A percentile compares a stretch with the other conserved stretches of the same genome.
These are phyloP conservation scores for Nadsonia starkeyi-henricii DNA, from an alignment of 1,139 yeast species.

Conservation along the genomic window DNA sequence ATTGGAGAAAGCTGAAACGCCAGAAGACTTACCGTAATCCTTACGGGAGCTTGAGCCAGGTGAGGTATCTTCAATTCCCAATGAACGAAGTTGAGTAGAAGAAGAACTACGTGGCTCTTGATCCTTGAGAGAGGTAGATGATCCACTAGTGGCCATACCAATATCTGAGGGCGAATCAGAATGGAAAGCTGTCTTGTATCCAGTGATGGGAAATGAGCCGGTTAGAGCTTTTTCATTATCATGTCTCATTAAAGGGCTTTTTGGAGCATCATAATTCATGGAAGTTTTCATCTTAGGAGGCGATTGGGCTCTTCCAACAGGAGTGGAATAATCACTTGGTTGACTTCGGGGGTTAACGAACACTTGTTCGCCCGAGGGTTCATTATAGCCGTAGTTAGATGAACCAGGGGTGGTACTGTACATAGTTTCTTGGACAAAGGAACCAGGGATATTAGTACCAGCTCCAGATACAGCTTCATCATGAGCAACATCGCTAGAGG, in stretches of 20 bases:
- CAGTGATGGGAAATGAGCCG: not conserved
- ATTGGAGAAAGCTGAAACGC: too few relatives aligned
- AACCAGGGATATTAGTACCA: not conserved
- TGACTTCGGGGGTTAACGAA: too few relatives aligned
- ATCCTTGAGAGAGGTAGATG: not conserved
- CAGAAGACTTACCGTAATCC: too few relatives aligned
- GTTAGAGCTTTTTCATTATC: not conserved
- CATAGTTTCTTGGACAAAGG: not conserved
- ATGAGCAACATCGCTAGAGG: not conserved
- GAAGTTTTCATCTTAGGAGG: not conserved
- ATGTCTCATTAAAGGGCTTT: not conserved
- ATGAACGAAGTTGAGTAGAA: not conserved
- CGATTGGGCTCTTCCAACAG: too few relatives aligned
- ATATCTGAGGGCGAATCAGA: not conserved
- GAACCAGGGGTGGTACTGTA: not conserved
- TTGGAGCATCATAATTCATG: not conserved
- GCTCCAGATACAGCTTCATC: not conserved
- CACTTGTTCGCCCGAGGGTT: too few relatives aligned
- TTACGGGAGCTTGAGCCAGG: too few relatives aligned
- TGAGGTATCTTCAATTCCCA: not conserved
- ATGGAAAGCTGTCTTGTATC: not conserved
- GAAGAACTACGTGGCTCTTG: not conserved
- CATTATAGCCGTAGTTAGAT: not conserved
- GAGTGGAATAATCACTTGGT: not conserved
- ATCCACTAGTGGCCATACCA: not conserved